Conservation (phyloP, 2,329 filamentous ascomycete species). For the Annulohypoxylon truncatum region DNA sequence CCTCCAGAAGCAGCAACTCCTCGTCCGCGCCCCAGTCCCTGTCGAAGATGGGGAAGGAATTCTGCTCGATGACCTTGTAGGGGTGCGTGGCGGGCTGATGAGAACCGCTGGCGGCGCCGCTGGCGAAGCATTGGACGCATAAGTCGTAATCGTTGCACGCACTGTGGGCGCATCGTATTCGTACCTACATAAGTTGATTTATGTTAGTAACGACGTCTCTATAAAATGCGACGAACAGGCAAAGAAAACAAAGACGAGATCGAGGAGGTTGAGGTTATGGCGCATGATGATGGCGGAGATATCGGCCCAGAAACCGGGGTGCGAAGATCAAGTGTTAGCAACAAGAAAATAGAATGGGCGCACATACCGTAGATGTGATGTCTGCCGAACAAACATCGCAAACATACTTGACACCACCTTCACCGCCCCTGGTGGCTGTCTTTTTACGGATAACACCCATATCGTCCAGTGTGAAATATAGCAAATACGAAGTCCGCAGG, state of each 20-base stretch:
- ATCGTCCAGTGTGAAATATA: constrained; percentile 37
- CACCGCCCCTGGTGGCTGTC: constrained; percentile 83
- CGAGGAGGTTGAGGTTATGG: neutral
- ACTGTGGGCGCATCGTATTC: constrained; percentile 88
- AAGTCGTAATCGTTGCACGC: constrained; percentile 95
- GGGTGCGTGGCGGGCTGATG: constrained; percentile 89
- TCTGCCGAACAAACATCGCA: constrained; percentile 97
- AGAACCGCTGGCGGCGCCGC: constrained; percentile 81
- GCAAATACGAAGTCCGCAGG: constrained; percentile 34
- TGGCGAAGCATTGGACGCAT: constrained; percentile 93
- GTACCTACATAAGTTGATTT: constrained; percentile 69
- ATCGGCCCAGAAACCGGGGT: neutral
- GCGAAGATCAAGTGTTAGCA: neutral
- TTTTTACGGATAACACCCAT: constrained; percentile 99
- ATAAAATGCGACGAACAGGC: neutral
- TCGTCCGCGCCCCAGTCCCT: constrained; percentile 97
- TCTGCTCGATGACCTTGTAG: constrained; percentile 96
- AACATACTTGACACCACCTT: constrained; percentile 93
- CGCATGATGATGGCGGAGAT: neutral
- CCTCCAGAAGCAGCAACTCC: constrained; percentile 91
- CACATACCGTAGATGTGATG: constrained; percentile 91
- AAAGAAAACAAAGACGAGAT: neutral
- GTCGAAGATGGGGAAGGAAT: constrained; percentile 96
- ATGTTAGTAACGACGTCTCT: constrained; percentile 12
- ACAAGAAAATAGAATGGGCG: constrained; percentile 7